Evolutionary conservation across 208 protist species (phyloP).

Genomic region (Wallacemonas collosoma): DNA sequence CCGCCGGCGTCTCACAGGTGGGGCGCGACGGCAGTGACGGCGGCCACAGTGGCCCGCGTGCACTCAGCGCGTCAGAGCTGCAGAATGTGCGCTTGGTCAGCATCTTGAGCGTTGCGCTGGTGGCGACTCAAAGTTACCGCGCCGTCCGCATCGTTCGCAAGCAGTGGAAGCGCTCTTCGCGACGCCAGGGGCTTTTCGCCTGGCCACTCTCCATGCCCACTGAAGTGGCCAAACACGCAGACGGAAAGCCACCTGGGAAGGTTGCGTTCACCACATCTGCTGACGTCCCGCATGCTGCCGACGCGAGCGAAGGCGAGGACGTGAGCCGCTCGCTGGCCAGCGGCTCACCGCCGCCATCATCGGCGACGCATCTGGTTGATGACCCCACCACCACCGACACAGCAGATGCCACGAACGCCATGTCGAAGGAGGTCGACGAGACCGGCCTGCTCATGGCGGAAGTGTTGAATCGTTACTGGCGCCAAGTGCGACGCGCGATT

Average conservation of each 20-base stretch:
- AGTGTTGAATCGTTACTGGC: slow-evolving; percentile 44
- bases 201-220: not conserved
- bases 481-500: slow-evolving; percentile 33
- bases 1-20: not conserved
- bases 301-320: not conserved
- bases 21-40: not conserved
- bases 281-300: too few relatives aligned
- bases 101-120: not conserved
- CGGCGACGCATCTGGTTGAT: too few relatives aligned
- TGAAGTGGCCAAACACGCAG: too few relatives aligned
- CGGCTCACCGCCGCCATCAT: not conserved
- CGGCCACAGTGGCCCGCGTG: not conserved
- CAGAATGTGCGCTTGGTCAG: slow-evolving; percentile 2
- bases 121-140: slow-evolving; percentile 4
- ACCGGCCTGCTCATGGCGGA: slow-evolving; percentile 26
- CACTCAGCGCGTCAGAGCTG: not conserved
- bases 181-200: not conserved
- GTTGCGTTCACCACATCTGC: too few relatives aligned
- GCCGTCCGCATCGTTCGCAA: not conserved
- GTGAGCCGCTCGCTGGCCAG: not conserved
- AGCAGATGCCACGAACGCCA: not conserved
- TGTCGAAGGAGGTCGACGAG: slow-evolving; percentile 22
- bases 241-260: too few relatives aligned
- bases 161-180: not conserved
- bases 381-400: not conserved